A percentile compares a stretch with the other conserved stretches of the same genome.
Evolutionary conservation across 345 rosid species (phyloP).

Genomic region (Pistacia integerrima): DNA sequence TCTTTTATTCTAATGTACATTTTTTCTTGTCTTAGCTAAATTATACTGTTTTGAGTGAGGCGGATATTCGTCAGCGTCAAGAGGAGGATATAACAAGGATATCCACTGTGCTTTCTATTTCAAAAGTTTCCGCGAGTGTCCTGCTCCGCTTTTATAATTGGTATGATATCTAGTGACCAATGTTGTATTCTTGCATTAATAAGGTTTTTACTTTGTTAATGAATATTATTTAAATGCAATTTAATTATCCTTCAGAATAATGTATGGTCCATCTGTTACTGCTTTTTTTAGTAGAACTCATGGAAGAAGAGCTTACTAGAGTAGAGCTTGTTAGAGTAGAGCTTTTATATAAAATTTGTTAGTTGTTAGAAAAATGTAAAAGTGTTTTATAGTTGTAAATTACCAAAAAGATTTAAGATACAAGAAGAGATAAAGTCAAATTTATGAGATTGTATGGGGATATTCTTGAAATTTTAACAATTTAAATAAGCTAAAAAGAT

Average conservation of each 20-base stretch:
- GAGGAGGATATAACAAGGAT: slow-evolving; percentile 64
- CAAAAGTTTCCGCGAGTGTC: slow-evolving; percentile 49
- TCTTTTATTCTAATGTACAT: slow-evolving; percentile 2
- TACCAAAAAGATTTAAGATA: no score
- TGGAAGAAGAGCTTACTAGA: no score
- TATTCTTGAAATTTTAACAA: no score
- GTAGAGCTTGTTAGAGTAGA: no score
- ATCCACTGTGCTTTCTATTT: slow-evolving; percentile 69
- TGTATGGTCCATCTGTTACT: no score
- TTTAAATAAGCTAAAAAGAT: no score
- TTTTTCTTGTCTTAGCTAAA: slow-evolving; percentile 48
- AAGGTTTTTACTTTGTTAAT: not conserved
- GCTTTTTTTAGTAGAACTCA: no score
- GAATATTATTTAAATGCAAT: not conserved
- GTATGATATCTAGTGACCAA: slow-evolving; percentile 29
- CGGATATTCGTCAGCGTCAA: slow-evolving; percentile 64
- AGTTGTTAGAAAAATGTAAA: no score
- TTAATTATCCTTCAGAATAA: not conserved
- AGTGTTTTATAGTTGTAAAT: no score
- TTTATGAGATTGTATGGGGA: no score
- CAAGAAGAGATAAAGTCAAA: no score
- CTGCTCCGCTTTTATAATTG: slow-evolving; percentile 71
- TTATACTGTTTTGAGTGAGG: slow-evolving; percentile 64
- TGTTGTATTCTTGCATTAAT: not conserved
- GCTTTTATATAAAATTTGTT: no score